Evolutionary conservation across 1,284 basidiomycete species (phyloP), one percentile per base, ranked within the genome.

Genomic region (Coriolopsis trogii): DNA sequence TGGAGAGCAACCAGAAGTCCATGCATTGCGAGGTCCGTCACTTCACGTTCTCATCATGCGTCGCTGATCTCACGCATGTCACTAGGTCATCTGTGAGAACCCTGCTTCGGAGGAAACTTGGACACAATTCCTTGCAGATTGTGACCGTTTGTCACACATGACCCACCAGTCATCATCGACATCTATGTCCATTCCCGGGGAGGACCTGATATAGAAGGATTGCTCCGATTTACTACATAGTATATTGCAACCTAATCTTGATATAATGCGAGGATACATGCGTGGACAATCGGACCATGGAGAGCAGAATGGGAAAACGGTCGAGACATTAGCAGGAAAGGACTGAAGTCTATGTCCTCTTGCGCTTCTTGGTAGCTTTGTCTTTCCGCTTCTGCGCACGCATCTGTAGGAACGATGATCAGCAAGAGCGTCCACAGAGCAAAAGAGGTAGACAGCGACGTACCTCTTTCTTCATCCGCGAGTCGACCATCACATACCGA

Each of bases 401-500:
- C 29, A 87, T 67, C 89, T 91, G 62, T 12, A 6, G 21, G 20
- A 13, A 16, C 10, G 18, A n/a, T 16, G 42, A 41, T 24, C 43
- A 18, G 47, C 36, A 46, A 55, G 31, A 54, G 49, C 44, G 46
- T 31, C 55, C 39, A 48, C 10, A 51, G 28, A 33, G 42, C 36
- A 37, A 44, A 36, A n/a, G n/a, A n/a, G n/a, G n/a, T n/a, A n/a
- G 25, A 47, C 13, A 8, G 34, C 41, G 18, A 65, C 76, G 37
- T 40, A 88, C 87, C 81, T 92, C 89, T 80, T 92, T 92, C 69
- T 78, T 89, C 87, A 90, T 90, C 56, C 91, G 75, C 2, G 88
- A 71, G 67, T 98, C 95, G 8, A 97, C 92, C 92, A 98, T 98
- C 52, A 86, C 74, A 68, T 95, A 96, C 46, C 88, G 80, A 30